Percentiles rank a stretch among this genome's conserved stretches.
Conservation (phyloP, 2,329 filamentous ascomycete genomes). For the Xylariales sp. region DNA sequence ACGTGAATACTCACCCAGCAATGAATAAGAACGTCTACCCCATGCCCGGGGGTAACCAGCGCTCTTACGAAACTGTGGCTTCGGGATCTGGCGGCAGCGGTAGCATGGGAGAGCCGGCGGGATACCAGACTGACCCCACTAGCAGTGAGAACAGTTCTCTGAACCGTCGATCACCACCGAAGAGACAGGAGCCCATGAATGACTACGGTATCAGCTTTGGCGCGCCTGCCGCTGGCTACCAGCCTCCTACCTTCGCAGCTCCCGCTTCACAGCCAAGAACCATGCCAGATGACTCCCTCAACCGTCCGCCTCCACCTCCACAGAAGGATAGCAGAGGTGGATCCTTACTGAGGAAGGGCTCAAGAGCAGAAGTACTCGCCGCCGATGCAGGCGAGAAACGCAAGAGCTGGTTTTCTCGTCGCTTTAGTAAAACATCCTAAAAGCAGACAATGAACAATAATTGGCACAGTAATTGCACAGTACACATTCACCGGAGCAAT, state of each 20-base stretch:
- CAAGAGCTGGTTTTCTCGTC: conserved; percentile 83
- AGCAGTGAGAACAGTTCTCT: conserved; percentile 92
- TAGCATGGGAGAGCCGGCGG: conserved; percentile 67
- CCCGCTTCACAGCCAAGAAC: conserved; percentile 11
- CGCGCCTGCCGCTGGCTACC: conserved; percentile 36
- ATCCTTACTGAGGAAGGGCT: conserved; percentile 18
- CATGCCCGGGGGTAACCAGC: conserved; percentile 63
- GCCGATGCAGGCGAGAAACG: conserved; percentile 59
- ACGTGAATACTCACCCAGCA: conserved; percentile 33
- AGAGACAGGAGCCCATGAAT: conserved; percentile 50
- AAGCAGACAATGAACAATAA: too few relatives aligned
- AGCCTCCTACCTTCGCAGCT: conserved; percentile 32
- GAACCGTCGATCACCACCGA: conserved; percentile 61
- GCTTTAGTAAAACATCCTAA: conserved; percentile 64
- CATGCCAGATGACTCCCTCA: conserved; percentile 14
- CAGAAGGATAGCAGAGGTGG: conserved; percentile 27
- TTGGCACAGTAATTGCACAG: too few relatives aligned
- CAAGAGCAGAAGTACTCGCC: conserved; percentile 14
- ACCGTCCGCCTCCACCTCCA: conserved; percentile 24
- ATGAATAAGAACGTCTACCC: conserved; percentile 45
- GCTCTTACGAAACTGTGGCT: conserved; percentile 82
- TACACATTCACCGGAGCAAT: too few relatives aligned
- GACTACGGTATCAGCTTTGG: conserved; percentile 61
- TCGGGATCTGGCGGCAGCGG: conserved; percentile 67
- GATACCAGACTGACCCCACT: conserved; percentile 77